These are phyloP conservation scores for Pythium aristosporum DNA, from an alignment of 352 stramenopile species.

Conservation along the genomic window DNA sequence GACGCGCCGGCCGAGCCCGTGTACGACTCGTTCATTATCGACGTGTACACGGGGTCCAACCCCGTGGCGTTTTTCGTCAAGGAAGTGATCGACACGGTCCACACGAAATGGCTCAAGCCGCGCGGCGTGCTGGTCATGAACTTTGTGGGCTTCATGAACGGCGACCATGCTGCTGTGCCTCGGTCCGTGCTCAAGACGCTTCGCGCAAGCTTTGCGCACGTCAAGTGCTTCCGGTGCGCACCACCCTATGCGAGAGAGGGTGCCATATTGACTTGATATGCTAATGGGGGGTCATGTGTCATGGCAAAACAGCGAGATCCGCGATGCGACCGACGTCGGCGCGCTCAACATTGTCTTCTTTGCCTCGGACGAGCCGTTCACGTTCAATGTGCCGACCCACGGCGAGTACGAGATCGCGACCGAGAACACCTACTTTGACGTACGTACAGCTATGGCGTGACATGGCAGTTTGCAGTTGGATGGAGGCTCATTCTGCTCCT, in stretches of 20 bases:
- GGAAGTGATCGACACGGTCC: slow-evolving; percentile 52
- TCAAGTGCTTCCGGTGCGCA: slow-evolving; percentile 55
- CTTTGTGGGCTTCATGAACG: slow-evolving; percentile 72
- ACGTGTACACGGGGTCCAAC: slow-evolving; percentile 74
- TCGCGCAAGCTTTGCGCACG: slow-evolving; percentile 61
- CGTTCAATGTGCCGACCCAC: slow-evolving; percentile 54
- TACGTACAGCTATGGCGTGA: slow-evolving; percentile 20
- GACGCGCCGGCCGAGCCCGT: slow-evolving; percentile 32
- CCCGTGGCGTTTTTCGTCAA: slow-evolving; percentile 66
- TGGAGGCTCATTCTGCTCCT: slow-evolving; percentile 4
- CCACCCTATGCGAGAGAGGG: background rate
- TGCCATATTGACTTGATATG: background rate
- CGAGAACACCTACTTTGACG: slow-evolving; percentile 55
- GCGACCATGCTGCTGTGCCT: slow-evolving; percentile 42
- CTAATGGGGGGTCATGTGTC: background rate
- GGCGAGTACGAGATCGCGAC: slow-evolving; percentile 50
- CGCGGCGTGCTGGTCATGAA: slow-evolving; percentile 73
- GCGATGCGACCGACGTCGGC: slow-evolving; percentile 34
- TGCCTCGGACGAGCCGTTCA: slow-evolving; percentile 64
- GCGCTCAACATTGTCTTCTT: slow-evolving; percentile 77
- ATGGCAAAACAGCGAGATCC: slow-evolving; percentile 41
- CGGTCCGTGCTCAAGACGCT: slow-evolving; percentile 74
- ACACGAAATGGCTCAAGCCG: slow-evolving; percentile 51
- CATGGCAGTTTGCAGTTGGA: background rate
- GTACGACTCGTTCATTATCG: slow-evolving; percentile 65